Conservation (phyloP, 2,329 filamentous ascomycete species). For the Arthroderma sp. region DNA sequence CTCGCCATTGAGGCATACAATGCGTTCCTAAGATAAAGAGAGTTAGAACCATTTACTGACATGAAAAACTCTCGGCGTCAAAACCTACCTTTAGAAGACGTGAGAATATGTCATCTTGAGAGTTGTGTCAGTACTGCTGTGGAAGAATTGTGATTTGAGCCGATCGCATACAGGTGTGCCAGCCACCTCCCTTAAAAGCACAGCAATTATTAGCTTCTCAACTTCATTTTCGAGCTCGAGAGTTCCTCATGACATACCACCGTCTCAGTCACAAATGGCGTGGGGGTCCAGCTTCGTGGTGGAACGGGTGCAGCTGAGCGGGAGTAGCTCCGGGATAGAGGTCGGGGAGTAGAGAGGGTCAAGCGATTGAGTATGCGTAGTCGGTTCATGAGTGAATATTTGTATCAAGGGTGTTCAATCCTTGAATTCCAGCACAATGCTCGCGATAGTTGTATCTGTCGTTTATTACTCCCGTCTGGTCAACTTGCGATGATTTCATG, state of each 20-base stretch:
- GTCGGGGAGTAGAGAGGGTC: constrained; percentile 6
- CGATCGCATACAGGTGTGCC: constrained; percentile 58
- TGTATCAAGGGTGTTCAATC: neutral
- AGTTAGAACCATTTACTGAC: neutral
- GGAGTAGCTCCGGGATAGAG: constrained; percentile 11
- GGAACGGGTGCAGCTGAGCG: constrained; percentile 16
- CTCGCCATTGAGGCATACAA: constrained; percentile 82
- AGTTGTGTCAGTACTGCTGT: constrained; percentile 18
- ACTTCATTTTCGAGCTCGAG: neutral
- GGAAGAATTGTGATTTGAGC: constrained; percentile 1
- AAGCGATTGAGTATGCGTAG: constrained; percentile 11
- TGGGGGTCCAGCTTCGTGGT: constrained; percentile 38
- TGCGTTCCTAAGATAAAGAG: constrained; percentile 55
- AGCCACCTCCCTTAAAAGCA: constrained; percentile 52
- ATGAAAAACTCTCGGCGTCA: constrained; percentile 5
- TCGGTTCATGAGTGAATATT: constrained; percentile 13
- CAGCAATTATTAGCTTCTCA: neutral
- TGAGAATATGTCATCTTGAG: constrained; percentile 66
- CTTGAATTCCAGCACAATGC: neutral
- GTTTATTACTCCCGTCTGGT: neutral
- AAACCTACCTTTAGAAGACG: constrained; percentile 57
- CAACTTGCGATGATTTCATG: neutral
- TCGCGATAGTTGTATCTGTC: neutral
- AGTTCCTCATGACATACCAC: constrained; percentile 35
- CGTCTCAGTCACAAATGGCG: constrained; percentile 44